Percentiles rank a stretch among this genome's conserved stretches.
phyloP scores from a whole-genome alignment of 306 rosid species.

The Cucurbita argyrosperma region DNA sequence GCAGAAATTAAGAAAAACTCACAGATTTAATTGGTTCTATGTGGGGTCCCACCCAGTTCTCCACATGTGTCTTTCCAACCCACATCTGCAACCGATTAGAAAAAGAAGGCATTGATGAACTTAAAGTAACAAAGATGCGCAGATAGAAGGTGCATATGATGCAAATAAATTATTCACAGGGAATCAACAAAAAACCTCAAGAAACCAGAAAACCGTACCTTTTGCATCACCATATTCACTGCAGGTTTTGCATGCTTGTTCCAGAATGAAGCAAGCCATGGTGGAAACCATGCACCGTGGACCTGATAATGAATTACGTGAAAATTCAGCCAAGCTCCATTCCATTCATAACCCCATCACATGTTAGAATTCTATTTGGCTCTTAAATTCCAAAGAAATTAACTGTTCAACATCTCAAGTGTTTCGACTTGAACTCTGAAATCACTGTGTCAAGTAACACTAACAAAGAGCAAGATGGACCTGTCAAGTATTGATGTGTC shows the following conservation, averaged over 20 bases:
- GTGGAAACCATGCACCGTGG: conserved; percentile 87
- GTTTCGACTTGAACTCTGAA: neutral
- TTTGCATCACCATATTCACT: conserved; percentile 32
- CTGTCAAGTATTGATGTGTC: neutral
- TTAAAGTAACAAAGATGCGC: neutral
- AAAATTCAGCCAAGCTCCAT: conserved; percentile 3
- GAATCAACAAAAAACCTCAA: neutral
- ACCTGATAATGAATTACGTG: conserved; percentile 32
- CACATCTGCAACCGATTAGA: neutral
- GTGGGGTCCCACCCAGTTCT: neutral
- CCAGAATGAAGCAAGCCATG: conserved; percentile 89
- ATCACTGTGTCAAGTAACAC: neutral
- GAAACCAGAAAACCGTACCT: conserved; percentile 24
- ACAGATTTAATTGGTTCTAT: neutral
- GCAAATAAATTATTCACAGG: neutral
- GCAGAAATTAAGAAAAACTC: conserved; percentile 9
- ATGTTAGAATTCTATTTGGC: neutral
- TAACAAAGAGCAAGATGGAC: neutral
- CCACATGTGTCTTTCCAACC: neutral
- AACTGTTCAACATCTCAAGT: neutral
- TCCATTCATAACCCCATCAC: neutral
- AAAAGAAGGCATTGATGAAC: neutral
- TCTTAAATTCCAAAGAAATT: neutral
- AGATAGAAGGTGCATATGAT: neutral
- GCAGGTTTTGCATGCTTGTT: conserved; percentile 66